phyloP scores from a whole-genome alignment of 2,329 filamentous ascomycete species.

The Exserohilum rostratum region DNA sequence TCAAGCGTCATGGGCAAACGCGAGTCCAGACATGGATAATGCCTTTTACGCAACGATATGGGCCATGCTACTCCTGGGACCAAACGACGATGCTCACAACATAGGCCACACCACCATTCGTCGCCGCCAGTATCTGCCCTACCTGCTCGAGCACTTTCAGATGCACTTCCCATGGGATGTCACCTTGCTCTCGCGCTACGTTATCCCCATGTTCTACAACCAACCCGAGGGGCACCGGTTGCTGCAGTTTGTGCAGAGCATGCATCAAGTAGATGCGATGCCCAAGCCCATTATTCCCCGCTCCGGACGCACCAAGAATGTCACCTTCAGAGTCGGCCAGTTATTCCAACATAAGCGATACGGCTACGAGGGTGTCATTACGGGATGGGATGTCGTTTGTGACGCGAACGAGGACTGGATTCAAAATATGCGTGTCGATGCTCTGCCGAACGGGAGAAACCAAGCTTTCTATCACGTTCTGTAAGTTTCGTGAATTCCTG shows the following conservation, averaged over 20 bases:
- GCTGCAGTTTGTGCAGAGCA: conserved; percentile 60
- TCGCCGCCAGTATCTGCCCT: conserved; percentile 65
- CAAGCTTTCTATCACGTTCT: conserved; percentile 86
- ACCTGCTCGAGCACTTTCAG: conserved; percentile 68
- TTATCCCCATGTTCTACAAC: conserved; percentile 65
- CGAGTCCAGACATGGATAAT: conserved; percentile 58
- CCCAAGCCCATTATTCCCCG: conserved; percentile 49
- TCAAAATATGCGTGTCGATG: conserved; percentile 66
- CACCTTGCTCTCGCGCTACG: conserved; percentile 71
- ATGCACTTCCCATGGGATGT: conserved; percentile 73
- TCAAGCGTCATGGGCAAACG: conserved; percentile 32
- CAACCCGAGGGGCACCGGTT: conserved; percentile 62
- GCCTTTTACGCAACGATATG: conserved; percentile 77
- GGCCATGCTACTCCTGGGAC: conserved; percentile 60
- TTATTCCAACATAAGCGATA: conserved; percentile 85
- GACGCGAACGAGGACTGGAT: conserved; percentile 67
- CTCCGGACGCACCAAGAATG: conserved; percentile 16
- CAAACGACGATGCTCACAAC: conserved; percentile 33
- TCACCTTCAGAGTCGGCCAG: conserved; percentile 67
- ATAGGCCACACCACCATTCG: conserved; percentile 36
- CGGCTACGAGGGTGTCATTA: conserved; percentile 78
- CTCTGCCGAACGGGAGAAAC: conserved; percentile 61
- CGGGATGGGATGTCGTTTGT: conserved; percentile 78
- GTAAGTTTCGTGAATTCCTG: conserved; percentile 61
- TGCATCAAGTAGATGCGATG: conserved; percentile 63